A percentile compares a stretch with the other conserved stretches of the same genome.
Evolutionary conservation across 106 monocot genomes (phyloP).

Genomic region (Xerophyta viscosa): DNA sequence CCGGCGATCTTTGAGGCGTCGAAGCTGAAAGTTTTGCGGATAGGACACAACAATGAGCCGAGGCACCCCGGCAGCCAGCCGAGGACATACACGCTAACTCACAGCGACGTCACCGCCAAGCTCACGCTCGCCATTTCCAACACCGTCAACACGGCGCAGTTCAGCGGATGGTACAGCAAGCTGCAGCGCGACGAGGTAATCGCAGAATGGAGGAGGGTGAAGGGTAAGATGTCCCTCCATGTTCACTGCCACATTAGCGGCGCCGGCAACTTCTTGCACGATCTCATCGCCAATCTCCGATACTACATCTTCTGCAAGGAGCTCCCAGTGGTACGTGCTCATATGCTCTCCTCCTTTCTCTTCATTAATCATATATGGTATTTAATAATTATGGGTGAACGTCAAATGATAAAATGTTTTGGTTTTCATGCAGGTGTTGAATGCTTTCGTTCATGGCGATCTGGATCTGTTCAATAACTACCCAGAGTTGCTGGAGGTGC

Average conservation of each 20-base stretch:
- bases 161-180: slow-evolving; percentile 79
- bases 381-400: no score
- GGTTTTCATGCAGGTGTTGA: slow-evolving; percentile 66
- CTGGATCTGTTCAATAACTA: slow-evolving; percentile 58
- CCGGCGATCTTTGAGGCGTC: slow-evolving; percentile 92
- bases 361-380: no score
- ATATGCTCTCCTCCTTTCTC: no score
- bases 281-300: no score
- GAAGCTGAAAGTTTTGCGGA: slow-evolving; percentile 77
- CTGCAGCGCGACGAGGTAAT: slow-evolving; percentile 94
- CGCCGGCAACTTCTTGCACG: slow-evolving; percentile 75
- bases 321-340: no score
- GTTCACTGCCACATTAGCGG: slow-evolving; percentile 97
- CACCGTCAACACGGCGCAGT: slow-evolving; percentile 64
- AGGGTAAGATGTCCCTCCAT: slow-evolving; percentile 84
- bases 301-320: no score
- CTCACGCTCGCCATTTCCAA: no score
- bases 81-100: no score
- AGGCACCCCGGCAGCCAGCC: slow-evolving; percentile 52
- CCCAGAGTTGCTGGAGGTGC: slow-evolving; percentile 82
- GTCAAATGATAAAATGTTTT: no score
- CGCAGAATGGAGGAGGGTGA: slow-evolving; percentile 88
- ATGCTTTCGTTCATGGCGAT: no score
- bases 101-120: no score
- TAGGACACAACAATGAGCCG: slow-evolving; percentile 60